A percentile compares a stretch with the other conserved stretches of the same genome.
These are phyloP conservation scores for Ganoderma sinense DNA, from an alignment of 1,284 basidiomycete species.

Conservation along the genomic window DNA sequence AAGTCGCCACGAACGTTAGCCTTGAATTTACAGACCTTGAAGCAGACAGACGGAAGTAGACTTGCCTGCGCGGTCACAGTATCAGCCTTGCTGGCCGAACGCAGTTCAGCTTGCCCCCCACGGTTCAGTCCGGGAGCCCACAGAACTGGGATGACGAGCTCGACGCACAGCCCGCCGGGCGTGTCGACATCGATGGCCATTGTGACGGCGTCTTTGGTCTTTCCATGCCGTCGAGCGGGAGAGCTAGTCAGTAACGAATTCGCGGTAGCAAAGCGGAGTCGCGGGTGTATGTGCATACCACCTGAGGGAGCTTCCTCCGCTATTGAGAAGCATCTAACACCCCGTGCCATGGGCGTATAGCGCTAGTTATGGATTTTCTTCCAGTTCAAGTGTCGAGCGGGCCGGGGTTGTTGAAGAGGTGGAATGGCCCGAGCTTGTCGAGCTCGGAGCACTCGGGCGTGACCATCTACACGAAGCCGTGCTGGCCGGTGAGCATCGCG, in stretches of 20 bases:
- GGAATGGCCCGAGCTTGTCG: constrained; percentile 14
- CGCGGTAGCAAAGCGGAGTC: no score
- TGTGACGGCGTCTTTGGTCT: constrained; percentile 7
- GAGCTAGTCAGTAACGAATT: no score
- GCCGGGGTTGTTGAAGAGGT: constrained; percentile 21
- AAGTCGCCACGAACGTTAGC: no score
- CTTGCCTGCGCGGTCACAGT: no score
- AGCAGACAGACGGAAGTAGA: no score
- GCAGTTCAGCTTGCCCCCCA: constrained; percentile 10
- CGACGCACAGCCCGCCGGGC: constrained; percentile 5
- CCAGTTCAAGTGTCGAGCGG: constrained; percentile 2
- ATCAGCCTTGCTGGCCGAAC: constrained; percentile 13
- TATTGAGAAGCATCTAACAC: constrained; percentile 3
- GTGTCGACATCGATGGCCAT: neutral
- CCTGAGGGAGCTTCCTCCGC: constrained; percentile 8
- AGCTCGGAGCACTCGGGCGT: constrained; percentile 8
- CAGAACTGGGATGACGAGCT: constrained; percentile 20
- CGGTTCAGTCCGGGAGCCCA: constrained; percentile 7
- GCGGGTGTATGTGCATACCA: constrained; percentile 2
- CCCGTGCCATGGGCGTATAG: constrained; percentile 20
- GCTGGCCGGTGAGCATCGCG: neutral
- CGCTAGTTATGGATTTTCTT: constrained; percentile 10
- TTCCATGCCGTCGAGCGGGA: no score
- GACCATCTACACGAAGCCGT: constrained; percentile 23
- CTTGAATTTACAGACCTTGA: no score